Base-by-base conservation (phyloP, 2,329 filamentous ascomycete genomes). In the Diplodia scrobiculata region DNA sequence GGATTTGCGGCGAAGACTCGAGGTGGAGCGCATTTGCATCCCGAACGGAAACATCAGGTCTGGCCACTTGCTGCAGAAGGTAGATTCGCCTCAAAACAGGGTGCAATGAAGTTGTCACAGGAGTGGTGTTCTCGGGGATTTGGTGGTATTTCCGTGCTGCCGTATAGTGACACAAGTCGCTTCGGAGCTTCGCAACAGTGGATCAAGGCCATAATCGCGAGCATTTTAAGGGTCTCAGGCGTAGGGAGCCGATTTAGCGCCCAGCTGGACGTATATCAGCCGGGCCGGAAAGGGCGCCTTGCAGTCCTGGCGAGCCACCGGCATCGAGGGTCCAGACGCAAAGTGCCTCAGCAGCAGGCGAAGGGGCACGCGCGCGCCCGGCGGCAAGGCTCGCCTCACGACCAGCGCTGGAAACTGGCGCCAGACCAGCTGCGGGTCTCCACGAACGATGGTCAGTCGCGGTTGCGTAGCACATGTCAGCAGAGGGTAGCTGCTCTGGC, bases 261-360 rank as follows among this genome's bases (percentile, higher is more conserved):
- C 34, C 27, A 27, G 55, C 27, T 41, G 38, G 17, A 14, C 38
- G 17, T 62, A 50, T 60, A 60, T 48, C 19, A 32, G 54, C 36
- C 54, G 19, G 14, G 21, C 14, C 54, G n/a, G 54, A 27, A 38
- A 27, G 25, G 25, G 55, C 27, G 17, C 25, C 32, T 19, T 25
- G 27, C 21, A 25, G 36, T 17, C 10, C 5, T 9, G 17, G 41
- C 52, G 52, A 55, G 32, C 38, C 52, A n/a, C 52, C 38, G 32
- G n/a, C 19, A 53, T 48, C 25, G 9, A 34, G 38, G 34, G 21
- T 25, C 21, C 21, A 25, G 58, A 62, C 58, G 45, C 34, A 47
- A 62, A 41, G 25, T 62, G 58, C 45, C 29, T 62, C 58, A 60
- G 55, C 27, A 13, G 41, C 27, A 60, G 25, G 11, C 55, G 58